Evolutionary conservation across 2,329 filamentous ascomycete species (phyloP).

Genomic region (Penicillium sp.): DNA sequence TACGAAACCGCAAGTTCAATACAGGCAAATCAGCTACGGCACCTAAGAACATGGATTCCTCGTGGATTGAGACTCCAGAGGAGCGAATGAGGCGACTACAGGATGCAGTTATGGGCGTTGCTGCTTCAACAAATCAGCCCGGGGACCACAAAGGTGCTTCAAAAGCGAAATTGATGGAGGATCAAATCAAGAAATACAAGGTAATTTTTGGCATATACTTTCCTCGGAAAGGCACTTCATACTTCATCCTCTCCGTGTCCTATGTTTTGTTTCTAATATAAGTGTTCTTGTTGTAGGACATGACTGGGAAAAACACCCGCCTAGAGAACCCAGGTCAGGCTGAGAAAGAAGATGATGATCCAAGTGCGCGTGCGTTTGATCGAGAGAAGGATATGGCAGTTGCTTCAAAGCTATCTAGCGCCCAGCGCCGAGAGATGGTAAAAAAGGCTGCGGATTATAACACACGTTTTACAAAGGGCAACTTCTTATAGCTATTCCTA

Average conservation of each 20-base stretch:
- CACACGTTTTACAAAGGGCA: slow-evolving; percentile 74
- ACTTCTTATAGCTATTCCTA: slow-evolving; percentile 43
- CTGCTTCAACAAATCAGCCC: slow-evolving; percentile 24
- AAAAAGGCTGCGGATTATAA: slow-evolving; percentile 78
- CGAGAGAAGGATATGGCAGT: slow-evolving; percentile 89
- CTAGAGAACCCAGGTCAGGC: slow-evolving; percentile 49
- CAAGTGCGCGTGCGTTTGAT: slow-evolving; percentile 84
- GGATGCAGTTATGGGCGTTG: slow-evolving; percentile 76
- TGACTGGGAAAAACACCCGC: slow-evolving; percentile 50
- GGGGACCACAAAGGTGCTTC: slow-evolving; percentile 1
- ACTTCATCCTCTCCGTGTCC: not conserved
- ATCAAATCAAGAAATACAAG: slow-evolving; percentile 57
- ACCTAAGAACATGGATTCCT: slow-evolving; percentile 48
- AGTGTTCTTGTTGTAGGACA: slow-evolving; percentile 26
- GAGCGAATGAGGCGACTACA: slow-evolving; percentile 78
- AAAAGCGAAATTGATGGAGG: slow-evolving; percentile 31
- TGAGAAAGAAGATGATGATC: slow-evolving; percentile 78
- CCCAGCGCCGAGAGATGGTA: slow-evolving; percentile 75
- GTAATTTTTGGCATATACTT: slow-evolving; percentile 36
- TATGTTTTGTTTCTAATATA: not conserved
- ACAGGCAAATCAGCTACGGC: slow-evolving; percentile 59
- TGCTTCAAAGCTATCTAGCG: slow-evolving; percentile 66
- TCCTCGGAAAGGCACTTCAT: too few relatives aligned
- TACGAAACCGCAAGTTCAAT: slow-evolving; percentile 78
- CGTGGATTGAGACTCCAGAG: slow-evolving; percentile 91